A percentile compares a stretch with the other conserved stretches of the same genome.
These are phyloP conservation scores for Phaeolepiota aurea DNA, from an alignment of 768 basidiomycete species.

Conservation along the genomic window DNA sequence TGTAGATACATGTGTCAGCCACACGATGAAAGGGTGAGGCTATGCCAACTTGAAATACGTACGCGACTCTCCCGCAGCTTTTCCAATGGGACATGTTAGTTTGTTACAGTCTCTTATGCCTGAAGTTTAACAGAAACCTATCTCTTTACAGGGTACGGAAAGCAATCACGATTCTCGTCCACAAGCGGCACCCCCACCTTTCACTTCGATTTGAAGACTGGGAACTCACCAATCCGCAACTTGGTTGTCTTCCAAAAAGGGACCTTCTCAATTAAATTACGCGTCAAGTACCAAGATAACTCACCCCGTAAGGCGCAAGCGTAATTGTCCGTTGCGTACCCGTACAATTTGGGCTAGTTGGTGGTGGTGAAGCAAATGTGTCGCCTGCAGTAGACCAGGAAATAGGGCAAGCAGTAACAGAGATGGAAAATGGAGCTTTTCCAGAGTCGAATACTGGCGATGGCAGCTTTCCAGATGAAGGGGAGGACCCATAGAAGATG, in stretches of 20 bases:
- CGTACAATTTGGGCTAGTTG: conserved; percentile 32
- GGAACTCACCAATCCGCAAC: neutral
- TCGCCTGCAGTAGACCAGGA: conserved; percentile 36
- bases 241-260: neutral
- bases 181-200: no score
- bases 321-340: conserved; percentile 32
- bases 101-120: no score
- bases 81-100: no score
- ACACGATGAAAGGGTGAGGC: no score
- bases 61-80: no score
- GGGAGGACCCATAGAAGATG: conserved; percentile 25
- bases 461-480: conserved; percentile 25
- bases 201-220: neutral
- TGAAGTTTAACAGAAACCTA: no score
- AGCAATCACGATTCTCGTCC: no score
- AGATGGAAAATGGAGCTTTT: conserved; percentile 36
- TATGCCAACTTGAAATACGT: no score
- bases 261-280: neutral
- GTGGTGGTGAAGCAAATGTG: conserved; percentile 41
- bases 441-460: conserved; percentile 42
- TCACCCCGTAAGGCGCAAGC: conserved; percentile 40
- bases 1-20: no score
- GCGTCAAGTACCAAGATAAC: conserved; percentile 10
- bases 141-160: no score
- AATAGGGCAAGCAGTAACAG: conserved; percentile 41